Evolutionary conservation across 495 filamentous ascomycete genomes (phyloP), one percentile per base, ranked within the genome.

Genomic region (Sporormia fimetaria): DNA sequence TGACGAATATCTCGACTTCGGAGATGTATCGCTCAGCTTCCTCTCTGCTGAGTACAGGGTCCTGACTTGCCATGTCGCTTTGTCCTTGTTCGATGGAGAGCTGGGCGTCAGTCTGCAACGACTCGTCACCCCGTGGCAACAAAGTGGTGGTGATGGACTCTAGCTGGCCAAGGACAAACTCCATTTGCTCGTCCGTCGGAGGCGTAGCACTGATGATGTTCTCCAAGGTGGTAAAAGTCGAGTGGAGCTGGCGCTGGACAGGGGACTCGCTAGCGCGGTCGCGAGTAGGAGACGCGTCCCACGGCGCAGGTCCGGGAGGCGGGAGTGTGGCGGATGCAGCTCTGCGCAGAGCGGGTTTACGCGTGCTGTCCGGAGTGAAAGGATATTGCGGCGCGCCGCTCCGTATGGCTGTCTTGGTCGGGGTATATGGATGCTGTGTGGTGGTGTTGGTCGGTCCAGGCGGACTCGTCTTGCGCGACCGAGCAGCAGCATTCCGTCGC

Each of bases 161-260:
- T 22, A 48, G 33, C 10, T 42, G 14, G 3, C n/a, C 14, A 39
- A 48, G 17, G 18, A 48, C 21, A 10, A 37, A 42, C 24, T 36
- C 37, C 45, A 48, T 48, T 17, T 48, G 37, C 4, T 29, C 20
- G 8, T 37, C 45, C 24, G 29, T 42, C 22, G 45, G 45, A n/a
- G 37, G 28, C 6, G 18, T 9, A 0, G 37, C 24, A 11, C 33
- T 23, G 17, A 42, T 48, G 1, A 48, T 31, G 37, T 37, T 11
- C 20, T 37, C 32, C 11, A 48, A 25, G 38, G 37, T 12, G 21
- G 1, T 4, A 1, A 48, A 24, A 22, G 37, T 42, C 8, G 45
- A 42, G 16, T 29, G 25, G 31, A 48, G 45, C 16, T 32, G 24
- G 16, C 14, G 15, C 33, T 48, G 45, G 14, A 48, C 20, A 5